Conservation (phyloP, 768 basidiomycete species). For the Bullera alba region DNA sequence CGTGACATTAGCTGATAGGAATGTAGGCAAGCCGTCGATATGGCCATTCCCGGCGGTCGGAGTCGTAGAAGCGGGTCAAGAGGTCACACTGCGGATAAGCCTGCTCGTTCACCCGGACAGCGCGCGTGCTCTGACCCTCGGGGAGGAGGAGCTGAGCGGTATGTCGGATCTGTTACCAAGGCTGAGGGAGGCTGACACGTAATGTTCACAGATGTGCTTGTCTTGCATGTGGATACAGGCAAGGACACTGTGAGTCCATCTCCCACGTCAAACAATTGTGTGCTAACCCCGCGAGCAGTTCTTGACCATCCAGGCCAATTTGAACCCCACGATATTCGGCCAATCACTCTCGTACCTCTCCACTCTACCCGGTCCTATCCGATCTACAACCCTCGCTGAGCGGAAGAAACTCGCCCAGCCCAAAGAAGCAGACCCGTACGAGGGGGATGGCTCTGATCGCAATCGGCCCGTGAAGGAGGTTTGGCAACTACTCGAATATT, state of each 20-base stretch:
- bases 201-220: slow-evolving; percentile 23
- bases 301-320: slow-evolving; percentile 26
- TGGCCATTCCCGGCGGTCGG: slow-evolving; percentile 26
- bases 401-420: slow-evolving; percentile 16
- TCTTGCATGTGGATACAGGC: slow-evolving; percentile 25
- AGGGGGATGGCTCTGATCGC: slow-evolving; percentile 4
- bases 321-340: slow-evolving; percentile 16
- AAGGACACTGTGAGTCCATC: slow-evolving; percentile 26
- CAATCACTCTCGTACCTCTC: slow-evolving; percentile 21
- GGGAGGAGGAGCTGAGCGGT: slow-evolving; percentile 32
- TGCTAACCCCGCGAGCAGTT: slow-evolving; percentile 16
- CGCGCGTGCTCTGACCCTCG: slow-evolving; percentile 18
- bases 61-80: slow-evolving; percentile 15
- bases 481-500: slow-evolving; percentile 29
- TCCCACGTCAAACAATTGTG: no score
- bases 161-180: no score
- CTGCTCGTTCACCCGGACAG: slow-evolving; percentile 15
- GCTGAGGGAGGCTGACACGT: not conserved
- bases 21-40: slow-evolving; percentile 29
- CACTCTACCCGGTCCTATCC: slow-evolving; percentile 11
- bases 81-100: slow-evolving; percentile 15
- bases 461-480: slow-evolving; percentile 22
- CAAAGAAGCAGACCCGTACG: slow-evolving; percentile 1
- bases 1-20: not conserved
- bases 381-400: slow-evolving; percentile 5